Percentiles rank a stretch among this genome's conserved stretches.
Evolutionary conservation across 345 rosid genomes (phyloP).

Genomic region (Camelina sativa): DNA sequence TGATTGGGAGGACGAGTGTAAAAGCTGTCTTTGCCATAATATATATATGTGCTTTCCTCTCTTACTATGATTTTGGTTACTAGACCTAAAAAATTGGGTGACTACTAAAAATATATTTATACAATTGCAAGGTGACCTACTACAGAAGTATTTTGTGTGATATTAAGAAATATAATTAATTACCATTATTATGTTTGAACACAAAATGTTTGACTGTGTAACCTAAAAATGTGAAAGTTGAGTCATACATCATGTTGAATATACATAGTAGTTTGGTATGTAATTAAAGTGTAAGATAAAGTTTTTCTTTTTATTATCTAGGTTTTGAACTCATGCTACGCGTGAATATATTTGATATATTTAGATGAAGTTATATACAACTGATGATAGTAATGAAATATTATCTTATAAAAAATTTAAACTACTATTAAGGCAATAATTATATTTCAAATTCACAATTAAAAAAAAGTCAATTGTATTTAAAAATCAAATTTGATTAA

Average conservation of each 20-base stretch:
- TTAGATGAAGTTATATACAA: no score
- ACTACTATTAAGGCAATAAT: no score
- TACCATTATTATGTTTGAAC: not conserved
- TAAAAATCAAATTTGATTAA: no score
- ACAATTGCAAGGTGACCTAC: not conserved
- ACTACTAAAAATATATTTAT: not conserved
- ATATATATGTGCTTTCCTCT: not conserved
- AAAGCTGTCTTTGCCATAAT: not conserved
- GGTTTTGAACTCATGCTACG: no score
- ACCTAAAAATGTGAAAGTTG: not conserved
- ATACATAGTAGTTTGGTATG: not conserved
- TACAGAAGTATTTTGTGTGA: not conserved
- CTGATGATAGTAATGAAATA: no score
- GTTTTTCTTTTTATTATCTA: no score
- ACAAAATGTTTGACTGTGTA: slow-evolving; percentile 5
- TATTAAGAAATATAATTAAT: not conserved
- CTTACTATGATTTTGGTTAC: not conserved
- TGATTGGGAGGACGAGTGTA: not conserved
- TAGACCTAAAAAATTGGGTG: not conserved
- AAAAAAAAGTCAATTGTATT: no score
- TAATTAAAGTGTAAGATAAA: not conserved
- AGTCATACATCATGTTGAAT: not conserved
- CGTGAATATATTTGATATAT: no score
- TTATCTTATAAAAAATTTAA: no score
- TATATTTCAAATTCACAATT: no score